Base-by-base conservation (phyloP, 2,329 filamentous ascomycete genomes). In the Trichophyton mentagrophytes region DNA sequence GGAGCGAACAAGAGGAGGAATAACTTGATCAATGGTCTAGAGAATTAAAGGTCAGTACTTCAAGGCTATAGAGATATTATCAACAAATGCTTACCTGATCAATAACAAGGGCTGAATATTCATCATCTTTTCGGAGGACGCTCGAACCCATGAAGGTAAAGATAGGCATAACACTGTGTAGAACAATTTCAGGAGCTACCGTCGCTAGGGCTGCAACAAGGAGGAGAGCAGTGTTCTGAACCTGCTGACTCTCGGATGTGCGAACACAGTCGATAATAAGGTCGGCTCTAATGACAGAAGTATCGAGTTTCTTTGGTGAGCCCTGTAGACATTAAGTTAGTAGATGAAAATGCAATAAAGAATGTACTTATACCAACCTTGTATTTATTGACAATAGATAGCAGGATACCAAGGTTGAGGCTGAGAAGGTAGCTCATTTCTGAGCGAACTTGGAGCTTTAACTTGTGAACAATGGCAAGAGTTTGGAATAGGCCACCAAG, bases 151-250 rank as follows among this genome's bases (percentile, higher is more conserved):
- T 96, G 71, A 97, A 96, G 0, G 93, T 97, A 76, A 99, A 99
- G 59, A 99, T 92, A 11, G 93, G 93, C 93, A 99, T 99, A 60
- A 99, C 89, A 67, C 90, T 96, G 74, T 99, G 92, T 61, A 99
- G 80, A 2, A 99, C 89, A 56, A 95, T 78, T 71, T 96, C 91
- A 0, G 95, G 93, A 0, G 90, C 89, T 66, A 91, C 88, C 44
- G 87, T 87, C 22, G 93, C 92, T 46, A 99, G 79, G 61, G 85
- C 87, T 25, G 92, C 90, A 61, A 97, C 89, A 27, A 99, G 79
- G 7, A 97, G 82, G 13, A 99, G 79, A 3, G 93, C 91, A 4
- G 87, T 85, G 69, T 95, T 96, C 71, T 97, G 95, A 5, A 99
- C 90, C 65, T 96, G 90, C 0, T 91, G 90, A 71, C 88, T 96